These are phyloP conservation scores for Penicillium waksmanii DNA, from an alignment of 495 filamentous ascomycete species.

Conservation along the genomic window DNA sequence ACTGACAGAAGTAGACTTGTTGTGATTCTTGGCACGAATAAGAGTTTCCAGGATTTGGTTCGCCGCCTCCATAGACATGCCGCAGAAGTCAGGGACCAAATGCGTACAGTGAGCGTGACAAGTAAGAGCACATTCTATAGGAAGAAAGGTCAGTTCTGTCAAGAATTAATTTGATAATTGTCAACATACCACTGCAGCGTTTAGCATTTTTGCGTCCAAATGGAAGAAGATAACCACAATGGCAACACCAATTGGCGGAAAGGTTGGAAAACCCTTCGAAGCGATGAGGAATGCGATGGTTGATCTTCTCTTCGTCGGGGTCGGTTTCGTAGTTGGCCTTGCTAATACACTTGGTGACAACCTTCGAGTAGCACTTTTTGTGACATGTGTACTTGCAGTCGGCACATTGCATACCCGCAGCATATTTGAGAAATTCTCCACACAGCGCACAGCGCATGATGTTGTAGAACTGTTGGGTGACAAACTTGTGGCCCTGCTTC, in stretches of 20 bases:
- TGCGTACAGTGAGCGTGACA: constrained; percentile 91
- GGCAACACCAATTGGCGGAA: constrained; percentile 98
- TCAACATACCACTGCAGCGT: constrained; percentile 77
- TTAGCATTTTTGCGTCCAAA: constrained; percentile 92
- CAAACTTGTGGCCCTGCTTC: constrained; percentile 98
- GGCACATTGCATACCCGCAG: constrained; percentile 97
- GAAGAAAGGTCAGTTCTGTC: constrained; percentile 30
- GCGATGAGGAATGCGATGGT: constrained; percentile 97
- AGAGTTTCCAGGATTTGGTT: constrained; percentile 78
- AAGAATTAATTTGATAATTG: not conserved
- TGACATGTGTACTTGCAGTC: constrained; percentile 99
- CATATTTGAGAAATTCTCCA: constrained; percentile 98
- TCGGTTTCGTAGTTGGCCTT: constrained; percentile 98
- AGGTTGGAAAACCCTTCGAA: constrained; percentile 94
- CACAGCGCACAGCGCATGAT: constrained; percentile 99
- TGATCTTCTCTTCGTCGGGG: constrained; percentile 98
- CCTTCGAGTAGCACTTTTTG: constrained; percentile 91
- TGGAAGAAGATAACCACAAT: constrained; percentile 97
- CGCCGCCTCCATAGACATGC: constrained; percentile 97
- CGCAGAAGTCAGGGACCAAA: constrained; percentile 97
- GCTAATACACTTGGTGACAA: constrained; percentile 99
- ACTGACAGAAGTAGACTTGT: constrained; percentile 50
- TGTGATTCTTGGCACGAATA: constrained; percentile 49
- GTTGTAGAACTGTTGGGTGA: constrained; percentile 98
- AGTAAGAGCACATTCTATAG: constrained; percentile 86